Evolutionary conservation across 2,329 filamentous ascomycete species (phyloP).

Genomic region (Cladorrhinum sp.): DNA sequence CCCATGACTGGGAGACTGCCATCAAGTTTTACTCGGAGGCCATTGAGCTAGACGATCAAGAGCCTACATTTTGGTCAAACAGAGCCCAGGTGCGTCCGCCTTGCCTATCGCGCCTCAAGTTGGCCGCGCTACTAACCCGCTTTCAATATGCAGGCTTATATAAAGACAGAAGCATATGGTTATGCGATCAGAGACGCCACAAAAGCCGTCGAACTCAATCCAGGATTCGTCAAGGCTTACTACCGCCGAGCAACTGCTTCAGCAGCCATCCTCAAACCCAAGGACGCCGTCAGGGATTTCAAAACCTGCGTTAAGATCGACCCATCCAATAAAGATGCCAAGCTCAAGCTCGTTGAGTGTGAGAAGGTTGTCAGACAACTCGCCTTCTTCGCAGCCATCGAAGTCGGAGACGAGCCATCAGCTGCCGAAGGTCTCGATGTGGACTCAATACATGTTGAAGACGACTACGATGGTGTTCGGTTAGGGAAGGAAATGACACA

Average conservation of each 20-base stretch:
- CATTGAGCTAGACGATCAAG: constrained; percentile 76
- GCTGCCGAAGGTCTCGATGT: constrained; percentile 88
- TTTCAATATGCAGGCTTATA: constrained; percentile 64
- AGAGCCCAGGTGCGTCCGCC: constrained; percentile 73
- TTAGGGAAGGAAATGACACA: constrained; percentile 84
- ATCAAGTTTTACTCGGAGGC: constrained; percentile 83
- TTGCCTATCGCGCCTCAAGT: background rate
- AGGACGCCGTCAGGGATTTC: constrained; percentile 88
- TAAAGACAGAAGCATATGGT: constrained; percentile 93
- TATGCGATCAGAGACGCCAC: constrained; percentile 89
- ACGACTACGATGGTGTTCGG: constrained; percentile 78
- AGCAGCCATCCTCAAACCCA: constrained; percentile 83
- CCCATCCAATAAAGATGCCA: constrained; percentile 84
- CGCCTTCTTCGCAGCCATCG: constrained; percentile 92
- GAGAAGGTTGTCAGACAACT: constrained; percentile 90
- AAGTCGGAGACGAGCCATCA: constrained; percentile 86
- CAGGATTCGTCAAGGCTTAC: constrained; percentile 84
- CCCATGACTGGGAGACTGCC: constrained; percentile 81
- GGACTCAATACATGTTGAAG: constrained; percentile 78
- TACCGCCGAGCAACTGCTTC: constrained; percentile 91
- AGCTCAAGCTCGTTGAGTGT: constrained; percentile 86
- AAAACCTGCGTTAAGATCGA: constrained; percentile 85
- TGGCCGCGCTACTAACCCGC: constrained; percentile 48
- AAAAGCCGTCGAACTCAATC: constrained; percentile 86
- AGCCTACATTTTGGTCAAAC: constrained; percentile 92